phyloP scores from a whole-genome alignment of 257 asterid genomes.

The Apocynum venetum region DNA sequence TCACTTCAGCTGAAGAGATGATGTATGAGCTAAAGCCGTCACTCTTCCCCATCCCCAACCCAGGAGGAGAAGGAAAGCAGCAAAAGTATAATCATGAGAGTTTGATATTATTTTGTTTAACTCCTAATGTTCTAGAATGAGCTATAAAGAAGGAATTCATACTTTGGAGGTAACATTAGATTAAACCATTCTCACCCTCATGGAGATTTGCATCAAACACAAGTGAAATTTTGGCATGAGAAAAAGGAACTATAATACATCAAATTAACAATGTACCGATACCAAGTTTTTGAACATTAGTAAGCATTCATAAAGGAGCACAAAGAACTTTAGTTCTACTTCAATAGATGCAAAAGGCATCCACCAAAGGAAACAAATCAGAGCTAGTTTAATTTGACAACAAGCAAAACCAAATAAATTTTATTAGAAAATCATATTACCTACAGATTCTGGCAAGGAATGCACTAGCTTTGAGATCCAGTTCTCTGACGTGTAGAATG shows the following conservation, averaged over 20 bases:
- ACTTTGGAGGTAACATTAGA: neutral
- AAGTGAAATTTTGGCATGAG: neutral
- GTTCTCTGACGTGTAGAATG: slow-evolving; percentile 38
- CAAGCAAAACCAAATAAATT: slow-evolving; percentile 13
- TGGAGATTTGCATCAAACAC: slow-evolving; percentile 2
- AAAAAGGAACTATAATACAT: neutral
- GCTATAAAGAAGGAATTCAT: neutral
- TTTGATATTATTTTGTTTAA: neutral
- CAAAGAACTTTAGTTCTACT: neutral
- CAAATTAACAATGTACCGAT: neutral
- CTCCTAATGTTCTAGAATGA: neutral
- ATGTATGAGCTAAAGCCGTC: neutral
- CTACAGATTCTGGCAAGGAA: slow-evolving; percentile 30
- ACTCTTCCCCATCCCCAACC: neutral
- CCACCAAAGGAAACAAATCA: neutral
- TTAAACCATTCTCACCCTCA: neutral
- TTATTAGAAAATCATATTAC: slow-evolving; percentile 25
- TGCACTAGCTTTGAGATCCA: slow-evolving; percentile 48
- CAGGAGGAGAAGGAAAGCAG: neutral
- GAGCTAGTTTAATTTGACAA: neutral
- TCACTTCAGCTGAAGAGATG: neutral
- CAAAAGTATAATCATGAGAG: neutral
- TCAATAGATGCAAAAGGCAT: neutral
- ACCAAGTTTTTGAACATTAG: neutral
- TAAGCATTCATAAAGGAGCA: neutral